Percentiles rank a stretch among this genome's conserved stretches.
phyloP scores from a whole-genome alignment of 169 alveolate species.

The Plasmodium relictum region DNA sequence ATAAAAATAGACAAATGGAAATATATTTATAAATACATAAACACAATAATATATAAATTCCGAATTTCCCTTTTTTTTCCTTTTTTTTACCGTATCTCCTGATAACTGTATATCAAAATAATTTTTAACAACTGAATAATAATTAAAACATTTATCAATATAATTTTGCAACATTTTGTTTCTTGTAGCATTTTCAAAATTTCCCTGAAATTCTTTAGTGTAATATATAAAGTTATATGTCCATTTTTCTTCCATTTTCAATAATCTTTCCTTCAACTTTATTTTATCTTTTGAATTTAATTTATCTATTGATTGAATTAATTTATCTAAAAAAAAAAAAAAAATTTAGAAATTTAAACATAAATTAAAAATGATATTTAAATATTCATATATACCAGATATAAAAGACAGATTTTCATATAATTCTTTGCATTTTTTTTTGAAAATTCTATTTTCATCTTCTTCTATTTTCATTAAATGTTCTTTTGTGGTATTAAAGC shows the following conservation, averaged over 20 bases:
- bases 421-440: slow-evolving; percentile 38
- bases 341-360: not conserved
- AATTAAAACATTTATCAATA: slow-evolving; percentile 53
- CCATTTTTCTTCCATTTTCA: slow-evolving; percentile 71
- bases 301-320: slow-evolving; percentile 13
- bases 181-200: slow-evolving; percentile 26
- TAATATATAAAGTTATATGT: slow-evolving; percentile 61
- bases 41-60: not conserved
- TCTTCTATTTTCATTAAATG: slow-evolving; percentile 3
- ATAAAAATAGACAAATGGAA: not conserved
- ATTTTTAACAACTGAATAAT: slow-evolving; percentile 39
- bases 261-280: slow-evolving; percentile 7
- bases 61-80: slow-evolving; percentile 1
- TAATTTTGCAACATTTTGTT: slow-evolving; percentile 33
- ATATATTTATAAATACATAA: not conserved
- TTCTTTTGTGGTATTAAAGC: slow-evolving; percentile 36
- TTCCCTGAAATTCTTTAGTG: slow-evolving; percentile 54
- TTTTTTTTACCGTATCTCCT: slow-evolving; percentile 28
- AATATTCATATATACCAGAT: slow-evolving; percentile 38
- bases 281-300: slow-evolving; percentile 26
- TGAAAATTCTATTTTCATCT: slow-evolving; percentile 2
- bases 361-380: not conserved
- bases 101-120: slow-evolving; percentile 33
- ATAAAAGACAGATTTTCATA: slow-evolving; percentile 63
- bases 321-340: slow-evolving; percentile 16